These are phyloP conservation scores for Metarhizium brunneum DNA, from an alignment of 2,329 filamentous ascomycete genomes.

Conservation along the genomic window DNA sequence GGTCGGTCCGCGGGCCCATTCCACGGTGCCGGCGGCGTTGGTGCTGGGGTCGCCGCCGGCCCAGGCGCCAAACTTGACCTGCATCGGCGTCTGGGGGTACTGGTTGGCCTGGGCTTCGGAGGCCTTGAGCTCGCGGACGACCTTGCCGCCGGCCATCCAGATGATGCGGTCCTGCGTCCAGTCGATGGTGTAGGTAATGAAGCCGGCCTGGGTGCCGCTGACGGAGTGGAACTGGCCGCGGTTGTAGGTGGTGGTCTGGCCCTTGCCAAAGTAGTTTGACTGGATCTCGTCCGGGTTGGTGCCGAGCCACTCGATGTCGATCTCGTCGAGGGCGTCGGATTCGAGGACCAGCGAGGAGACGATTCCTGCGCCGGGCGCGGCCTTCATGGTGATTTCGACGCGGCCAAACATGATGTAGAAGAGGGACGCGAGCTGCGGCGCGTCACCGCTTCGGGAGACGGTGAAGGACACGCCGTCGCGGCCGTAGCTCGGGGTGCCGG, in stretches of 20 bases:
- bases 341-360: constrained; percentile 87
- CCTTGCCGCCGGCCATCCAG: constrained; percentile 74
- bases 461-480: constrained; percentile 74
- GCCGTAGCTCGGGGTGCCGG: constrained; percentile 63
- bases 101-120: constrained; percentile 60
- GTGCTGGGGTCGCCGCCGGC: constrained; percentile 70
- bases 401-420: constrained; percentile 99
- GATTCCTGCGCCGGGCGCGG: constrained; percentile 81
- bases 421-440: constrained; percentile 76
- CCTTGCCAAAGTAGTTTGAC: constrained; percentile 95
- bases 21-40: constrained; percentile 74
- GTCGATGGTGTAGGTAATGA: constrained; percentile 82
- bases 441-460: constrained; percentile 67
- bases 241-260: constrained; percentile 75
- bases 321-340: constrained; percentile 88
- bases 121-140: constrained; percentile 66
- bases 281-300: constrained; percentile 71
- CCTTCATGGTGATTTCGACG: constrained; percentile 76
- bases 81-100: constrained; percentile 94
- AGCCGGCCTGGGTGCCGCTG: constrained; percentile 61
- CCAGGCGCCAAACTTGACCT: constrained; percentile 87
- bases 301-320: constrained; percentile 95
- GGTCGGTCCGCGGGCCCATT: constrained; percentile 80
- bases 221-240: constrained; percentile 70
- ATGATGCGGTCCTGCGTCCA: constrained; percentile 81